Evolutionary conservation across 805 yeast genomes (phyloP), one percentile per base, ranked within the genome.

Genomic region (Ascoidea asiatica): DNA sequence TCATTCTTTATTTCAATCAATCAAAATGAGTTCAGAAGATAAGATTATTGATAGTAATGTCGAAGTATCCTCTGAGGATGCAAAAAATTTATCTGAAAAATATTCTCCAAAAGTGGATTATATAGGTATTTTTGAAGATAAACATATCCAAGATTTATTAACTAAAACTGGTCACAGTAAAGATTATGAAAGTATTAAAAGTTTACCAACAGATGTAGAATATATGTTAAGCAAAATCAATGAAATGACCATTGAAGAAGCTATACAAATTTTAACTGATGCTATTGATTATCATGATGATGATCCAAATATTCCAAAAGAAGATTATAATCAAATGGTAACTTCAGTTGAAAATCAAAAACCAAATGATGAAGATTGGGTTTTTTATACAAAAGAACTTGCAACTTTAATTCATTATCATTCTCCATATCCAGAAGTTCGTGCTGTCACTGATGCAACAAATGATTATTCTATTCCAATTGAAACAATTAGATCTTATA

Each of bases 401-500:
- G 73, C 72, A 19, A 63, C 66, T 29, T 52, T 60, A 23, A 63
- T 65, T n/a, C 50, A 56, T 60, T 70, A 54, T 48, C 62, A 66
- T 51, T 72, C 78, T 19, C 82, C 83, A 7, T 79, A 78, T 55
- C 75, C 81, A 1, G 85, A 79, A 58, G 84, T 79, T 19, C 68
- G 86, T 57, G 73, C 83, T 21, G 72, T 79, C 19, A 73, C 76
- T 38, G 72, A 74, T 19, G 67, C 75, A 29, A 49, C 63, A 29
- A 79, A 75, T 53, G 77, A 75, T 53, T 64, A 66, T 1, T 50
- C 56, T 3, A 55, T 69, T 20, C 74, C 74, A 4, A 68, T 69
- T 49, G 77, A 73, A 61, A 71, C 77, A 44, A 69, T 64, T 41
- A 57, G 72, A 52, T 56, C 66, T 13, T 66, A 65, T 48, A 46